Conservation (phyloP, 345 rosid species). For the Barbarea vulgaris region DNA sequence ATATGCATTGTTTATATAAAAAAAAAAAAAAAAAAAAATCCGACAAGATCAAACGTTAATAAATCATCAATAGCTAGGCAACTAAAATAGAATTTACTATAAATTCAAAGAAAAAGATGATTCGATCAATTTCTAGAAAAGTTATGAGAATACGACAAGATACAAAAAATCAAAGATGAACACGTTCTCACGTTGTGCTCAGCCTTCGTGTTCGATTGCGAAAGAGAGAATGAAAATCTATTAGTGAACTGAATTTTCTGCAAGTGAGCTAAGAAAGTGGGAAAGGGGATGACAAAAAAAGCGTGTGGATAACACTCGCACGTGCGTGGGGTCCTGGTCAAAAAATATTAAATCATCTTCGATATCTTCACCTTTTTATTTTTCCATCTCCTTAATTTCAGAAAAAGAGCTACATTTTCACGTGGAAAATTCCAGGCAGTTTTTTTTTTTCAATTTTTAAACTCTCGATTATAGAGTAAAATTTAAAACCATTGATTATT, state of each 20-base stretch:
- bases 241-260: slow-evolving; percentile 28
- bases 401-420: slow-evolving; percentile 26
- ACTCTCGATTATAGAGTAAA: background rate
- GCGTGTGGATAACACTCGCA: slow-evolving; percentile 39
- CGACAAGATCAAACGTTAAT: slow-evolving; percentile 31
- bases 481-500: background rate
- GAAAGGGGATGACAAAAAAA: slow-evolving; percentile 21
- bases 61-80: slow-evolving; percentile 13
- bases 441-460: background rate
- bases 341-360: slow-evolving; percentile 30
- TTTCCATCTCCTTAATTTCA: slow-evolving; percentile 7
- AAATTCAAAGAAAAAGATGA: background rate
- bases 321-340: slow-evolving; percentile 39
- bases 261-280: slow-evolving; percentile 14
- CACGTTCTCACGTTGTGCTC: slow-evolving; percentile 28
- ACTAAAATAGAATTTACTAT: background rate
- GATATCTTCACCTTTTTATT: slow-evolving; percentile 20
- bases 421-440: background rate
- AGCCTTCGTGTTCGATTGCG: slow-evolving; percentile 20
- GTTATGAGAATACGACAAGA: slow-evolving; percentile 18
- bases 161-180: slow-evolving; percentile 36
- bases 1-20: background rate
- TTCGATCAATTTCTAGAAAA: slow-evolving; percentile 28
- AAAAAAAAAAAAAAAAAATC: background rate
- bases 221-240: slow-evolving; percentile 26